Evolutionary conservation across 495 filamentous ascomycete genomes (phyloP).

Genomic region (Hyaloscypha hepaticicola): DNA sequence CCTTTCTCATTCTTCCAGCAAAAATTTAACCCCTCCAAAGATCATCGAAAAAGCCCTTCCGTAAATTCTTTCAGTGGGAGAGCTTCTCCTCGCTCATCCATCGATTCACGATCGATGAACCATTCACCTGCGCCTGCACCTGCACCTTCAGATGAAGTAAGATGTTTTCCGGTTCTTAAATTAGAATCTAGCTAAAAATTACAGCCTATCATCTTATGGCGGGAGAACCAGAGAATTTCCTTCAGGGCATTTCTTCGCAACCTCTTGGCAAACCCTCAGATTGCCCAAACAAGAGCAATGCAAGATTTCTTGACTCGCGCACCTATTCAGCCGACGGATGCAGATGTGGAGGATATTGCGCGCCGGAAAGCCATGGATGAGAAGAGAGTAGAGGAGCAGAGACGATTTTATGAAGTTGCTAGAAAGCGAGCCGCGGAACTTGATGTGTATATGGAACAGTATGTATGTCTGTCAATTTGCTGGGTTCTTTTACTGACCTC

Average conservation of each 20-base stretch:
- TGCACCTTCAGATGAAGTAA: constrained; percentile 12
- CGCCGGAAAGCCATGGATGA: constrained; percentile 81
- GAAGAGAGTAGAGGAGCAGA: constrained; percentile 86
- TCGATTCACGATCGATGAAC: constrained; percentile 15
- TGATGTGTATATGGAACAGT: constrained; percentile 98
- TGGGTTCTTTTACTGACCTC: background rate
- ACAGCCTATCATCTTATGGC: constrained; percentile 60
- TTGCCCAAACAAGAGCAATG: constrained; percentile 78
- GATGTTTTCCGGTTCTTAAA: background rate
- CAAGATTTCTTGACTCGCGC: constrained; percentile 72
- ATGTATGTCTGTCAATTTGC: constrained; percentile 36
- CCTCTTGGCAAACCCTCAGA: constrained; percentile 77
- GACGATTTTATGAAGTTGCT: constrained; percentile 92
- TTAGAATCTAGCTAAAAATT: background rate
- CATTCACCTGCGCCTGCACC: background rate
- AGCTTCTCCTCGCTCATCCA: constrained; percentile 25
- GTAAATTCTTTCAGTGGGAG: constrained; percentile 14
- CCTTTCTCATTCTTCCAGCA: background rate
- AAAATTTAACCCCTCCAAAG: constrained; percentile 13
- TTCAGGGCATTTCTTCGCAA: constrained; percentile 85
- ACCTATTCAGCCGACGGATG: constrained; percentile 70
- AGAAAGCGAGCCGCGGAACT: constrained; percentile 84
- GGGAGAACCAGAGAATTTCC: constrained; percentile 90
- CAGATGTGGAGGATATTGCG: constrained; percentile 77
- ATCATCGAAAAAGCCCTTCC: constrained; percentile 24